Conservation (phyloP, 306 rosid genomes). For the Gleditsia sinensis region DNA sequence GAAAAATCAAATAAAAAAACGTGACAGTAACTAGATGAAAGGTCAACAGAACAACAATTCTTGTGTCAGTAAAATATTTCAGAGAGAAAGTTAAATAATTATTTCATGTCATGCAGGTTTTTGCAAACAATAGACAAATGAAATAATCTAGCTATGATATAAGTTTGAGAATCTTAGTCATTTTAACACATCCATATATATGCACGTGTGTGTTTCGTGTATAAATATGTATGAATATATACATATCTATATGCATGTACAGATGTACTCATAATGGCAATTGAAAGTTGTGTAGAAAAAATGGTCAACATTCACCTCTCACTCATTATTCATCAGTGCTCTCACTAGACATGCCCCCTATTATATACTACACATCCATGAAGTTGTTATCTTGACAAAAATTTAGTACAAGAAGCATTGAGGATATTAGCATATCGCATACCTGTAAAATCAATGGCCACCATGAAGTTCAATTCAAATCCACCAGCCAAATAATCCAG, state of each 20-base stretch:
- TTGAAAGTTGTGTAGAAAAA: not conserved
- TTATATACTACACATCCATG: not conserved
- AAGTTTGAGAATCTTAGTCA: not conserved
- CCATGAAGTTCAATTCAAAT: slow-evolving; percentile 79
- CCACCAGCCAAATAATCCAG: slow-evolving; percentile 82
- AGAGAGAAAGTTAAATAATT: slow-evolving; percentile 1
- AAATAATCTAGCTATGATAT: not conserved
- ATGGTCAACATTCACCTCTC: not conserved
- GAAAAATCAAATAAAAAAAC: not conserved
- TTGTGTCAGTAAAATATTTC: not conserved
- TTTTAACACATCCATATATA: not conserved
- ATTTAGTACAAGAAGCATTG: not conserved
- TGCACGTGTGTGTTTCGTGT: too few species aligned
- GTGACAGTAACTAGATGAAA: not conserved
- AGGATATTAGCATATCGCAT: not conserved
- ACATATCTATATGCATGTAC: not conserved
- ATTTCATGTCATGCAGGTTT: not conserved
- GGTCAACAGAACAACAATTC: not conserved
- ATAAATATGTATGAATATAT: not conserved
- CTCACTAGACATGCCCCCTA: not conserved
- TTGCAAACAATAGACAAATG: not conserved
- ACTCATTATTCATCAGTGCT: not conserved
- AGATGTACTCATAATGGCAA: not conserved
- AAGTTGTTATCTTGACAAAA: not conserved
- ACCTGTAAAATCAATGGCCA: slow-evolving; percentile 87